Percentiles rank a stretch among this genome's conserved stretches.
Evolutionary conservation across 2,329 filamentous ascomycete genomes (phyloP).

Genomic region (Zalaria sp.): DNA sequence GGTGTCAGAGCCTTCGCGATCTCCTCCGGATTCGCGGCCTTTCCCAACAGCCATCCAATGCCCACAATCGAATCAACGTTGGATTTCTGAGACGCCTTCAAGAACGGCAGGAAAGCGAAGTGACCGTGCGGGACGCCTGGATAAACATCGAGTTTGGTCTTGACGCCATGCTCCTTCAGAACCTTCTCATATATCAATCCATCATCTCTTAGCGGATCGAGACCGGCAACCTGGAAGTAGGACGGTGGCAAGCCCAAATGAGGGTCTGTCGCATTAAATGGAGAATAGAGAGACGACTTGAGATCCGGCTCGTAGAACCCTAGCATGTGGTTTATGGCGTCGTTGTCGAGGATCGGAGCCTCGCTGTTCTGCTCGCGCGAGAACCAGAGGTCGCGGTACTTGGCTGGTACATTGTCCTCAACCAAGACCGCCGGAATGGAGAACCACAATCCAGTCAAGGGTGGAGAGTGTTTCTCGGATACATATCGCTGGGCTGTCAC

Average conservation of each 20-base stretch:
- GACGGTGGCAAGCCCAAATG: conserved; percentile 27
- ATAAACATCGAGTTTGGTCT: conserved; percentile 31
- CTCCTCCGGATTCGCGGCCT: conserved; percentile 8
- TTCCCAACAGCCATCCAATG: conserved; percentile 21
- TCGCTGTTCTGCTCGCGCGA: conserved; percentile 28
- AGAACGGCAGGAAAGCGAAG: conserved; percentile 17
- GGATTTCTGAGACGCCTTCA: conserved; percentile 13
- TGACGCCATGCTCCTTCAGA: conserved; percentile 29
- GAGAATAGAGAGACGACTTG: conserved; percentile 12
- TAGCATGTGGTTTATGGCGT: conserved; percentile 13
- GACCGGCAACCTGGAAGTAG: conserved; percentile 37
- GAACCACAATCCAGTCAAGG: conserved; percentile 33
- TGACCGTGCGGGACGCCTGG: conserved; percentile 30
- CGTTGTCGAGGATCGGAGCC: conserved; percentile 19
- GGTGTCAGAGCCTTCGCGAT: conserved; percentile 4
- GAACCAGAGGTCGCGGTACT: conserved; percentile 26
- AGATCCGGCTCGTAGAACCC: conserved; percentile 4
- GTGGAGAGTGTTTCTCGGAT: conserved; percentile 26
- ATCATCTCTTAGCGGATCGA: conserved; percentile 39
- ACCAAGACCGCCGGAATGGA: conserved; percentile 26
- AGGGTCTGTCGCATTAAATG: conserved; percentile 18
- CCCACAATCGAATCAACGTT: conserved; percentile 17
- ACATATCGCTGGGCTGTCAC: conserved; percentile 25
- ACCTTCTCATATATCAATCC: conserved; percentile 37
- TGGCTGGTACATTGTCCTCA: conserved; percentile 18